phyloP scores from a whole-genome alignment of 139 green algal species.

The Microglena sp. region DNA sequence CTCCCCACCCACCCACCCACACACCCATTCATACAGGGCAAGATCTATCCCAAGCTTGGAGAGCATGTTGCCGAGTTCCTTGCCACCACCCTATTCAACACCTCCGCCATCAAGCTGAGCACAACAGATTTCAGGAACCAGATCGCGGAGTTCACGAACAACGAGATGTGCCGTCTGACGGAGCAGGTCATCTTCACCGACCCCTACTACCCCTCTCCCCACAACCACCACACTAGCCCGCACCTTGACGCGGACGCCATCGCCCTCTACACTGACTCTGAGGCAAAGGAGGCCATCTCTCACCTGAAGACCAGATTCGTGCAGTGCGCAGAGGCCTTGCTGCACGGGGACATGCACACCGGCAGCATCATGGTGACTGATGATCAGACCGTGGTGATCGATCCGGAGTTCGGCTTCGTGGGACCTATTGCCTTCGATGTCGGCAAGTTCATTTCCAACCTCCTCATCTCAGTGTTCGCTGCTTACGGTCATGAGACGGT shows the following conservation, averaged over 20 bases:
- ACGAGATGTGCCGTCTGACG: conserved; percentile 84
- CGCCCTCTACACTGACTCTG: conserved; percentile 25
- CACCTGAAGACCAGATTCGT: conserved; percentile 75
- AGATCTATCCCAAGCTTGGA: conserved; percentile 60
- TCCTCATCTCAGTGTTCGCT: conserved; percentile 86
- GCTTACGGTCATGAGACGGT: conserved; percentile 48
- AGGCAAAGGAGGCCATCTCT: conserved; percentile 29
- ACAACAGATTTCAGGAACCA: conserved; percentile 39
- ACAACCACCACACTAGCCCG: conserved; percentile 64
- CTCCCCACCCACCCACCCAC: neutral
- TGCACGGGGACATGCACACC: conserved; percentile 97
- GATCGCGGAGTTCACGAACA: conserved; percentile 52
- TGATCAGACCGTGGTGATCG: conserved; percentile 56
- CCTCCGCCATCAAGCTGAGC: conserved; percentile 63
- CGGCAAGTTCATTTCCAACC: conserved; percentile 87
- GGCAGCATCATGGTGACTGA: conserved; percentile 82
- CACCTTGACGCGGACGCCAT: conserved; percentile 70
- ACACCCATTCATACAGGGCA: conserved; percentile 3
- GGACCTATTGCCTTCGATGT: conserved; percentile 96
- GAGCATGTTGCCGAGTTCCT: conserved; percentile 67
- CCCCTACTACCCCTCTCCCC: conserved; percentile 58
- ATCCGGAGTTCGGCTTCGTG: conserved; percentile 94
- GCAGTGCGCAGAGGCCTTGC: conserved; percentile 63
- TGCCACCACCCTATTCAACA: conserved; percentile 76
- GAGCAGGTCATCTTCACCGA: conserved; percentile 96